These are phyloP conservation scores for Magnolia officinalis DNA, from an alignment of 164 flowering plant species.

Conservation along the genomic window DNA sequence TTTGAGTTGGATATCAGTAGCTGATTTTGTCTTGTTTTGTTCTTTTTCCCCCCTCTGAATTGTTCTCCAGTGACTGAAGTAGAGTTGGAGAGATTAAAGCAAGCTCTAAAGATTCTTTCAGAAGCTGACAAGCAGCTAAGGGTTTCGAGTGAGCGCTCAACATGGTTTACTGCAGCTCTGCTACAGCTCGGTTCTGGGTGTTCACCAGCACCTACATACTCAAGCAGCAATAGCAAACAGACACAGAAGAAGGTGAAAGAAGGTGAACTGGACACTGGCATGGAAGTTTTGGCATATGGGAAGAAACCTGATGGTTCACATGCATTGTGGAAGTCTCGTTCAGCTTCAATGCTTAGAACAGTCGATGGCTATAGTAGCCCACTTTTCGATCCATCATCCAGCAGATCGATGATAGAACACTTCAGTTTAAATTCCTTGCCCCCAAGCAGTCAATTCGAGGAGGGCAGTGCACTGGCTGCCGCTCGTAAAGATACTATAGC, in stretches of 20 bases:
- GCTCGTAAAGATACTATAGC: slow-evolving; percentile 24
- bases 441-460: slow-evolving; percentile 23
- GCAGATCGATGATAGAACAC: slow-evolving; percentile 23
- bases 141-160: slow-evolving; percentile 76
- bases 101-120: slow-evolving; percentile 83
- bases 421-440: slow-evolving; percentile 22
- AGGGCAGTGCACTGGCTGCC: slow-evolving; percentile 30
- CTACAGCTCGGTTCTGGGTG: slow-evolving; percentile 81
- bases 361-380: slow-evolving; percentile 27
- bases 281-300: slow-evolving; percentile 35
- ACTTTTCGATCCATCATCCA: slow-evolving; percentile 23
- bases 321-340: slow-evolving; percentile 30
- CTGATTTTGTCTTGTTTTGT: neutral
- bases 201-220: slow-evolving; percentile 51
- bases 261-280: slow-evolving; percentile 50
- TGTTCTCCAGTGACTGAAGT: slow-evolving; percentile 62
- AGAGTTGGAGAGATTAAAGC: slow-evolving; percentile 74
- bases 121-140: slow-evolving; percentile 98
- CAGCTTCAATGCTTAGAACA: slow-evolving; percentile 31
- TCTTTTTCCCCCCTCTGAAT: neutral
- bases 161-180: slow-evolving; percentile 95
- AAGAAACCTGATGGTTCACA: slow-evolving; percentile 33
- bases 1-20: neutral
- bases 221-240: slow-evolving; percentile 68
- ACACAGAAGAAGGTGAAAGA: slow-evolving; percentile 68